Conservation (phyloP, 2,329 filamentous ascomycete genomes). For the Nemania sp. region DNA sequence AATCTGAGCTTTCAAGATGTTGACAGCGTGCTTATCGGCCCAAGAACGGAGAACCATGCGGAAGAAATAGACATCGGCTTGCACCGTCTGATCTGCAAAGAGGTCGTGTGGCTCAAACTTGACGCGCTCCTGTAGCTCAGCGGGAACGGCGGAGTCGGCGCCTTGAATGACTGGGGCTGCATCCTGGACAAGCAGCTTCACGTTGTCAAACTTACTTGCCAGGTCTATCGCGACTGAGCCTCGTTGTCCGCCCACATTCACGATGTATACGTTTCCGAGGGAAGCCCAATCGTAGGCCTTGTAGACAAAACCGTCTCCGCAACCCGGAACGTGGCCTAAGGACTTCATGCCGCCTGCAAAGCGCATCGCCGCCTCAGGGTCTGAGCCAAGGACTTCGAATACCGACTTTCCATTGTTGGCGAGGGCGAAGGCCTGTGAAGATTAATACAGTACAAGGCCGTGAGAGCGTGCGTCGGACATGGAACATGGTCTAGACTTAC, state of each 20-base stretch:
- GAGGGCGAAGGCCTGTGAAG: slow-evolving; percentile 29
- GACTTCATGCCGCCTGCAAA: slow-evolving; percentile 15
- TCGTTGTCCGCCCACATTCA: slow-evolving; percentile 29
- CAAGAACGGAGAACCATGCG: slow-evolving; percentile 31
- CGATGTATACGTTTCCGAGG: slow-evolving; percentile 26
- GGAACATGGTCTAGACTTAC: slow-evolving; percentile 21
- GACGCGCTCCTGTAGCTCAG: slow-evolving; percentile 29
- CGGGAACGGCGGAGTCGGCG: slow-evolving; percentile 25
- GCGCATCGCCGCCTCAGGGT: slow-evolving; percentile 17
- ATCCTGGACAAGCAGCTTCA: slow-evolving; percentile 34
- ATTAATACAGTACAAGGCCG: slow-evolving; percentile 22
- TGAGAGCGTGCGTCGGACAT: slow-evolving; percentile 14
- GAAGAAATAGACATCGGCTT: slow-evolving; percentile 33
- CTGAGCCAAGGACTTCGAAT: slow-evolving; percentile 20
- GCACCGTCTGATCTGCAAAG: slow-evolving; percentile 29
- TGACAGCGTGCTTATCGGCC: slow-evolving; percentile 30
- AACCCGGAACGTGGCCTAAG: slow-evolving; percentile 27
- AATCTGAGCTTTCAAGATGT: slow-evolving; percentile 32
- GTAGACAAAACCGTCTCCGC: slow-evolving; percentile 9
- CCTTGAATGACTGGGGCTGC: slow-evolving; percentile 5
- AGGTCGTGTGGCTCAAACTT: slow-evolving; percentile 31
- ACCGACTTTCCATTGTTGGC: slow-evolving; percentile 25
- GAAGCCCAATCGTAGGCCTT: slow-evolving; percentile 34
- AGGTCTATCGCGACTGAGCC: slow-evolving; percentile 31
- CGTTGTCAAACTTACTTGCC: slow-evolving; percentile 23